These are phyloP conservation scores for Flaveria sonorensis DNA, from an alignment of 129 eudicot genomes.

Conservation along the genomic window DNA sequence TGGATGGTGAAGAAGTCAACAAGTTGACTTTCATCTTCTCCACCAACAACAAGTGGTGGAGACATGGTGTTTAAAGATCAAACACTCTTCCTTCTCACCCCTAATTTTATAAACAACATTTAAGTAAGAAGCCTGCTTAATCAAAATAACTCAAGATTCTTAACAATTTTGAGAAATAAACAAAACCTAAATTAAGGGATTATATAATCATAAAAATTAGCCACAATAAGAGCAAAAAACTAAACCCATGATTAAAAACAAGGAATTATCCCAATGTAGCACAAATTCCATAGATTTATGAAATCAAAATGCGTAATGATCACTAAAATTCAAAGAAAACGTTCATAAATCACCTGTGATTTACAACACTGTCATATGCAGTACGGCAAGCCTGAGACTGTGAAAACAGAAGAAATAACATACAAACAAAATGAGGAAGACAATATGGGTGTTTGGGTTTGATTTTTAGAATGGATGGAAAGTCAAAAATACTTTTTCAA, in stretches of 20 bases:
- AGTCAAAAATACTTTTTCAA: too few relatives aligned
- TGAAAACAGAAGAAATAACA: neutral
- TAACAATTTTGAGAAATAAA: neutral
- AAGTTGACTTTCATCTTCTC: conserved; percentile 34
- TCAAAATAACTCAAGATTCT: too few relatives aligned
- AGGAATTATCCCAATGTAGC: neutral
- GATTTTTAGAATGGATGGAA: too few relatives aligned
- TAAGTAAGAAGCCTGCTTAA: neutral
- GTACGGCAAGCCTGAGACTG: too few relatives aligned
- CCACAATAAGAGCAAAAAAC: neutral
- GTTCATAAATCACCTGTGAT: too few relatives aligned
- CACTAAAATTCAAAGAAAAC: too few relatives aligned
- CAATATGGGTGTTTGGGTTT: too few relatives aligned
- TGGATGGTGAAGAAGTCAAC: conserved; percentile 26
- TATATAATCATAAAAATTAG: neutral
- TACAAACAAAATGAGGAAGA: neutral
- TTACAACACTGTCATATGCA: too few relatives aligned
- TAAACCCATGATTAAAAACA: neutral
- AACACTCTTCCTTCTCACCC: neutral
- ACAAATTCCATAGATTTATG: neutral
- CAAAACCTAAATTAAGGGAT: neutral
- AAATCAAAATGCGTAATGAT: too few relatives aligned
- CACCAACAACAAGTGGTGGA: conserved; percentile 39
- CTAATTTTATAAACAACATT: neutral
- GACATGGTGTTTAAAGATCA: conserved; percentile 42